Evolutionary conservation across 2,329 filamentous ascomycete species (phyloP), one percentile per base, ranked within the genome.

Genomic region (Hirsutella rhossiliensis): DNA sequence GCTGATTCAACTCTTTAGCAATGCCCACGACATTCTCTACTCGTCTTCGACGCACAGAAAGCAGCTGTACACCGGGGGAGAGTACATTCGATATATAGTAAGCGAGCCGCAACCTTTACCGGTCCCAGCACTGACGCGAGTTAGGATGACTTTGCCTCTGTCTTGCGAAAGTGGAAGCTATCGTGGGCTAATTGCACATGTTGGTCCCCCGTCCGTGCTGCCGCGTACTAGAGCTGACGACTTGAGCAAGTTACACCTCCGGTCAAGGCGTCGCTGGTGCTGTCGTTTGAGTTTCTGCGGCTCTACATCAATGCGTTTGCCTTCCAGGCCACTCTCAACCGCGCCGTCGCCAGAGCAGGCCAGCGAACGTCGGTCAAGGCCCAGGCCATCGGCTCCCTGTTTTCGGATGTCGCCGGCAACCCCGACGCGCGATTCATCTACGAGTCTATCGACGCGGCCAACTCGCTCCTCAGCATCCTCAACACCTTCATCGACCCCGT

Each of bases 291-390:
- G 51, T 87, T 85, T 54, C 63, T 87, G 2, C 72, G 82, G 7
- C 68, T 87, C 1, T 87, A 87, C 57, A 83, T 82, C 41, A 85
- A 84, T 46, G 82, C 82, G 0, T 87, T 86, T 55, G 82, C 82
- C 2, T 86, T 86, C 51, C 82, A 87, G 56, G 82, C 82, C 3
- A 83, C 80, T 75, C 41, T 76, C 62, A 52, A 73, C 70, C 54
- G 73, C 60, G 44, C 61, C 62, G 50, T 68, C 5, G 40, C 55
- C 8, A 45, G 52, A 34, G 50, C 52, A 11, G 58, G 40, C 58
- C 54, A 45, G 64, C 64, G 52, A 56, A 58, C 40, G 60, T 61
- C 50, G 54, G 56, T 18, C 54, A 65, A 49, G 52, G 56, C 34
- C 50, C 57, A 41, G 54, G 56, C 37, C 57, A 62, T 49, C 55